Base-by-base conservation (phyloP, 73 alveolate genomes). In the Paramecium sexaurelia region DNA sequence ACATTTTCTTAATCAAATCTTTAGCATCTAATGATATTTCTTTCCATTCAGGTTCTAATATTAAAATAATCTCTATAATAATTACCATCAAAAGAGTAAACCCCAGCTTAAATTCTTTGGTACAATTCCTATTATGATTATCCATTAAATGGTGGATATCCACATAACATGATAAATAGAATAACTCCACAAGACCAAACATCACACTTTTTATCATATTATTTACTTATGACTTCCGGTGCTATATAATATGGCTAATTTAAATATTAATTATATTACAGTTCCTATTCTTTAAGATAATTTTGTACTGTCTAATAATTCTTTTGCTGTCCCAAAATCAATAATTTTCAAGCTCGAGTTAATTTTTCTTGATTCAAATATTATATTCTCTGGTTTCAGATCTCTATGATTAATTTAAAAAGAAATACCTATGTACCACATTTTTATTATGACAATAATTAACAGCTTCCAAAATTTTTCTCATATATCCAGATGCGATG, bases 181-280 rank as follows among this genome's bases (percentile, higher is more conserved):
- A 95, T 91, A 47, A 95, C 96, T 19, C 98, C 98, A 94, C 97
- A 95, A 26, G 97, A 66, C 97, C 97, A 95, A 73, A 93, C 97
- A 95, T 95, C 97, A 67, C 97, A 87, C 93, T 94, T 95, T 85
- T 90, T 94, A 91, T 95, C 96, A 93, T 95, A 95, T 75, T 87
- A 57, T 75, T 93, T 67, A 61, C 84, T 94, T 24, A 95, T 75
- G 1, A 95, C 98, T 91, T 95, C 98, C n/a, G 98, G 98, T 13
- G 98, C 94, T 78, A 69, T 69, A 69, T 87, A 87, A 69, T 67
- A 87, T 19, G 94, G 92, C 94, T 87, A 10, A 24, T 35, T 1
- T n/a, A 55, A 1, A 78, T 41, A 41, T 39, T 45, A 3, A 45
- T 8, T 22, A 3, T 7, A 36, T 20, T 67, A 87, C 91, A 15